Percentiles rank a stretch among this genome's conserved stretches.
These are phyloP conservation scores for Aegilops sharonensis DNA, from an alignment of 176 grass and related monocot species.

Conservation along the genomic window DNA sequence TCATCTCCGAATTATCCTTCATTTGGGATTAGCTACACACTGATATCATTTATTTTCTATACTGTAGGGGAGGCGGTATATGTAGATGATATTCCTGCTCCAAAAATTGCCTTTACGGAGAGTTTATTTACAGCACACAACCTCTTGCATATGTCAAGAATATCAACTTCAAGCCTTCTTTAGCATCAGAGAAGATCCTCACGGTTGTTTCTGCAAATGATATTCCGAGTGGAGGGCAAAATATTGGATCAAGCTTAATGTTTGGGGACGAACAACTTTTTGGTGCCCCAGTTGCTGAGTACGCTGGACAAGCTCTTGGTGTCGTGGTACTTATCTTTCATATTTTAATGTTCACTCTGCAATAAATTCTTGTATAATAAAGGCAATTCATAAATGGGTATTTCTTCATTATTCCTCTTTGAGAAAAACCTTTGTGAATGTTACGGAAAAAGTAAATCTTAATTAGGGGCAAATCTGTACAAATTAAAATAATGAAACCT, in stretches of 20 bases:
- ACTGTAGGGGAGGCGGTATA: conserved; percentile 74
- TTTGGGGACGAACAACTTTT: conserved; percentile 76
- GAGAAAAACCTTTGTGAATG: too few species aligned
- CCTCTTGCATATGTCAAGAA: conserved; percentile 63
- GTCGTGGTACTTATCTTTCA: conserved; percentile 55
- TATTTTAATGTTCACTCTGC: background rate
- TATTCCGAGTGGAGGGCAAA: conserved; percentile 73
- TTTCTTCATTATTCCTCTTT: background rate
- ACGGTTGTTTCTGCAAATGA: conserved; percentile 58
- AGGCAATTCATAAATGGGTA: background rate
- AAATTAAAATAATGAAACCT: background rate
- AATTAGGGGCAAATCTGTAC: background rate
- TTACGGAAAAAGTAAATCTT: background rate
- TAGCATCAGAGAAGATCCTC: conserved; percentile 63
- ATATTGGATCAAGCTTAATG: conserved; percentile 42
- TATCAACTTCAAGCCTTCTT: conserved; percentile 66
- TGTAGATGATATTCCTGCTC: conserved; percentile 79
- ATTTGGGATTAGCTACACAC: background rate
- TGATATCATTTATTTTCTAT: background rate
- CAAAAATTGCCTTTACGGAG: conserved; percentile 74
- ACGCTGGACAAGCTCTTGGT: conserved; percentile 64
- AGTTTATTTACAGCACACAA: conserved; percentile 77
- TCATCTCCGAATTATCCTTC: background rate
- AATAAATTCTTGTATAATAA: background rate
- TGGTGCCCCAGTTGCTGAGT: conserved; percentile 60